These are phyloP conservation scores for Vachellia pachyceras DNA, from an alignment of 306 rosid genomes.

Conservation along the genomic window DNA sequence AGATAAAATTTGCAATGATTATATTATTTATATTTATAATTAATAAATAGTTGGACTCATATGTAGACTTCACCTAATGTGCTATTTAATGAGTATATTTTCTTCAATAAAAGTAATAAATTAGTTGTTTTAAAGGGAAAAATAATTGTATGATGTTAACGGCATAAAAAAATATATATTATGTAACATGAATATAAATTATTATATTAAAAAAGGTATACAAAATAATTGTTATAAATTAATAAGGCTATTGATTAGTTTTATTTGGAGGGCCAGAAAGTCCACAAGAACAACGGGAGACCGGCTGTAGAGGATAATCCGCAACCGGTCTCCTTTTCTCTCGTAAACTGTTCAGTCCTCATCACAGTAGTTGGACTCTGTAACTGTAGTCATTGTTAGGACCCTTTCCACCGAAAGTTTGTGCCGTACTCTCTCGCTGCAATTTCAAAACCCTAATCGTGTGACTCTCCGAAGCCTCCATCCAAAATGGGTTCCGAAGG, in stretches of 20 bases:
- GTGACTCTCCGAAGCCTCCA: conserved; percentile 24
- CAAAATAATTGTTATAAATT: no score
- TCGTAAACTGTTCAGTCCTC: not conserved
- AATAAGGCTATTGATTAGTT: not conserved
- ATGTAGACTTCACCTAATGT: not conserved
- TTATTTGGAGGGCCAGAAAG: not conserved
- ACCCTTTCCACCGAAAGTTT: conserved; percentile 7
- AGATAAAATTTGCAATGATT: not conserved
- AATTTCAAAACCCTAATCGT: conserved; percentile 50
- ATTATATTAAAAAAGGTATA: no score
- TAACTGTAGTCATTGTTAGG: conserved; percentile 28
- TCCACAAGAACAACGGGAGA: not conserved
- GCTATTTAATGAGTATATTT: no score
- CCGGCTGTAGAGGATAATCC: not conserved
- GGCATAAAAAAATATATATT: no score
- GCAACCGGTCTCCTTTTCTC: not conserved
- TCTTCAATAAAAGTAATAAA: no score
- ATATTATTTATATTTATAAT: not conserved
- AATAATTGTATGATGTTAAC: no score
- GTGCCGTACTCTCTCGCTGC: conserved; percentile 38
- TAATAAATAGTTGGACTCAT: not conserved
- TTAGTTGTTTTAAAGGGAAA: no score
- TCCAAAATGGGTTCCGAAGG: conserved; percentile 80
- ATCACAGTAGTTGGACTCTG: conserved; percentile 26
- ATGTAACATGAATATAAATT: no score